Evolutionary conservation across 495 filamentous ascomycete species (phyloP).

Genomic region (Parmelia sp.): DNA sequence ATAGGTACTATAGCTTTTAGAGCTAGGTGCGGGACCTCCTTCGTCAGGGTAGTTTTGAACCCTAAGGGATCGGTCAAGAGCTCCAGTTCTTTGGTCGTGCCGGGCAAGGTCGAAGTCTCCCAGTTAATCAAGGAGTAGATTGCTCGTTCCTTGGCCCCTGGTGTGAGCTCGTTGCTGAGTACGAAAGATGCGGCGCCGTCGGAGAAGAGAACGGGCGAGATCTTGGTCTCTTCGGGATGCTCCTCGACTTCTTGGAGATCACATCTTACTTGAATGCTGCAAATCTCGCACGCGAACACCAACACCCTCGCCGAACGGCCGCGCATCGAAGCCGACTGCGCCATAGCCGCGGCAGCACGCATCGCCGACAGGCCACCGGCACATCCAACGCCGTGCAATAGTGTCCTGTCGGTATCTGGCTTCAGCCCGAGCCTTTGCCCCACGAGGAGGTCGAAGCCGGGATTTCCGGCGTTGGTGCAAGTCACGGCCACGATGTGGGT

Average conservation of each 20-base stretch:
- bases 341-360: slow-evolving; percentile 52
- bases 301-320: slow-evolving; percentile 46
- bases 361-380: slow-evolving; percentile 54
- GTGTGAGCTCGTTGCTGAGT: slow-evolving; percentile 42
- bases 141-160: slow-evolving; percentile 16
- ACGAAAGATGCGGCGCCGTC: slow-evolving; percentile 54
- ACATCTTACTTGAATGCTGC: slow-evolving; percentile 47
- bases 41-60: slow-evolving; percentile 6
- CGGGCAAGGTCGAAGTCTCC: slow-evolving; percentile 8
- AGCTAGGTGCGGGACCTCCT: slow-evolving; percentile 8
- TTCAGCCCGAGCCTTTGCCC: slow-evolving; percentile 46
- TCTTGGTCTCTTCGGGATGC: slow-evolving; percentile 44
- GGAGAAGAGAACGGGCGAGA: slow-evolving; percentile 52
- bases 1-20: slow-evolving; percentile 14
- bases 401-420: slow-evolving; percentile 45
- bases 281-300: slow-evolving; percentile 53
- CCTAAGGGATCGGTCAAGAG: slow-evolving; percentile 8
- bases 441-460: slow-evolving; percentile 57
- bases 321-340: slow-evolving; percentile 45
- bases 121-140: slow-evolving; percentile 10
- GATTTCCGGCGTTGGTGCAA: slow-evolving; percentile 56
- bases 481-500: slow-evolving; percentile 60
- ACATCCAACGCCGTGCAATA: slow-evolving; percentile 57
- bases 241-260: slow-evolving; percentile 40
- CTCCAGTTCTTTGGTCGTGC: neutral